These are phyloP conservation scores for Neurospora sp. DNA, from an alignment of 495 filamentous ascomycete species.

Conservation along the genomic window DNA sequence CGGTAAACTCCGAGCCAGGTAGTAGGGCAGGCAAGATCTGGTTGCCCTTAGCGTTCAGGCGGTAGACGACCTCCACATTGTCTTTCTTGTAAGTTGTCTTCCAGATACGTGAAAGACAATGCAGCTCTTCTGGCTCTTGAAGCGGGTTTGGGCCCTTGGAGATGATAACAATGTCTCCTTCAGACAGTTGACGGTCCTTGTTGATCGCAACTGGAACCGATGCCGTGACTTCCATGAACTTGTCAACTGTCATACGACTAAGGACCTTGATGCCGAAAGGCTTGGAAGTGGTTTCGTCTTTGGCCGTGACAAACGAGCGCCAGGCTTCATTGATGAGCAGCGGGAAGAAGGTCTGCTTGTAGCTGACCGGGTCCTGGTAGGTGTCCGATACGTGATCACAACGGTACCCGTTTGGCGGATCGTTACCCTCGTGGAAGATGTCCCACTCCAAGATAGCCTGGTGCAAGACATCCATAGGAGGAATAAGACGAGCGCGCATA, in stretches of 20 bases:
- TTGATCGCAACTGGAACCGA: slow-evolving; percentile 57
- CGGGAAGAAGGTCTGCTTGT: slow-evolving; percentile 84
- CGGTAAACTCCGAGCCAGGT: slow-evolving; percentile 56
- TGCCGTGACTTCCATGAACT: slow-evolving; percentile 83
- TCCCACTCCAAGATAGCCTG: slow-evolving; percentile 85
- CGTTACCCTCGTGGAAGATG: slow-evolving; percentile 76
- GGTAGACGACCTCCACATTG: slow-evolving; percentile 72
- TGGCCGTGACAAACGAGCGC: slow-evolving; percentile 82
- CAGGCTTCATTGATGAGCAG: slow-evolving; percentile 89
- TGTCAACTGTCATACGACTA: slow-evolving; percentile 80
- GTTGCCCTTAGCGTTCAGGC: slow-evolving; percentile 52
- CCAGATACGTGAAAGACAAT: slow-evolving; percentile 79
- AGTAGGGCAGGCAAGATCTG: slow-evolving; percentile 33
- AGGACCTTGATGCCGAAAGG: slow-evolving; percentile 75
- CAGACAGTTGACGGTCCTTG: slow-evolving; percentile 60
- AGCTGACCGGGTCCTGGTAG: slow-evolving; percentile 64
- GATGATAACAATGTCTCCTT: slow-evolving; percentile 82
- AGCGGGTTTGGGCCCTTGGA: slow-evolving; percentile 61
- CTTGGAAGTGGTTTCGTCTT: slow-evolving; percentile 72
- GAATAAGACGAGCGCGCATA: slow-evolving; percentile 84
- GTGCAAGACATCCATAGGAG: slow-evolving; percentile 78
- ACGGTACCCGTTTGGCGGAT: slow-evolving; percentile 63
- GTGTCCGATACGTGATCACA: slow-evolving; percentile 66
- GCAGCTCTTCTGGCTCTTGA: slow-evolving; percentile 49
- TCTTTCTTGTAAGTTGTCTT: slow-evolving; percentile 70